Evolutionary conservation across 1,139 yeast species (phyloP).

Genomic region (Kurtzmaniella quercitrusa): DNA sequence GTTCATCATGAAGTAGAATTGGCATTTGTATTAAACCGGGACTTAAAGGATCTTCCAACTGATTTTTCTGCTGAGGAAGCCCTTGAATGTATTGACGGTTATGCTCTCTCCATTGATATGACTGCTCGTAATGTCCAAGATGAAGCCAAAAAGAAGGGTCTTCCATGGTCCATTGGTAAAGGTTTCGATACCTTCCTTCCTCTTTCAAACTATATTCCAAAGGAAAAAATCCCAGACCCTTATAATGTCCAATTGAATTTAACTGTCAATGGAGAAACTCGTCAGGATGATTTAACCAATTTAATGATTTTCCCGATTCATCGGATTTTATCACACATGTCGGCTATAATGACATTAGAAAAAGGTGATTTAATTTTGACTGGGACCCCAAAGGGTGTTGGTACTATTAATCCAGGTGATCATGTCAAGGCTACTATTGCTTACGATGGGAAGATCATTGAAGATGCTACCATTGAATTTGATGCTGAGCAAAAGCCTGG

Average conservation of each 20-base stretch:
- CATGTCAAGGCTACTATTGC: slow-evolving; percentile 57
- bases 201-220: slow-evolving; percentile 65
- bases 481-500: slow-evolving; percentile 69
- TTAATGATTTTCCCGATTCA: slow-evolving; percentile 90
- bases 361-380: slow-evolving; percentile 90
- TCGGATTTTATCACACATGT: slow-evolving; percentile 72
- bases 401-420: slow-evolving; percentile 76
- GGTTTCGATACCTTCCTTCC: slow-evolving; percentile 97
- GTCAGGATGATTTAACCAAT: slow-evolving; percentile 75
- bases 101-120: slow-evolving; percentile 85
- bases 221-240: slow-evolving; percentile 64
- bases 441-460: slow-evolving; percentile 52
- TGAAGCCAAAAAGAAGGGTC: slow-evolving; percentile 88
- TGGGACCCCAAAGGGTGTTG: slow-evolving; percentile 99
- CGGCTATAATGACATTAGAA: slow-evolving; percentile 82
- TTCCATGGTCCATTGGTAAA: slow-evolving; percentile 96
- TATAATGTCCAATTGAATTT: slow-evolving; percentile 65
- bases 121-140: slow-evolving; percentile 96
- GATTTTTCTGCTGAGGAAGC: slow-evolving; percentile 64
- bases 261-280: slow-evolving; percentile 62
- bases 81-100: slow-evolving; percentile 73
- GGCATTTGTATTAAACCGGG: slow-evolving; percentile 69
- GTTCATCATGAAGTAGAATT: slow-evolving; percentile 94
- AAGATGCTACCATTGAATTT: slow-evolving; percentile 49
- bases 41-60: slow-evolving; percentile 58